These are phyloP conservation scores for Phaeophleospora eucalypticola DNA, from an alignment of 2,329 filamentous ascomycete genomes.

Conservation along the genomic window DNA sequence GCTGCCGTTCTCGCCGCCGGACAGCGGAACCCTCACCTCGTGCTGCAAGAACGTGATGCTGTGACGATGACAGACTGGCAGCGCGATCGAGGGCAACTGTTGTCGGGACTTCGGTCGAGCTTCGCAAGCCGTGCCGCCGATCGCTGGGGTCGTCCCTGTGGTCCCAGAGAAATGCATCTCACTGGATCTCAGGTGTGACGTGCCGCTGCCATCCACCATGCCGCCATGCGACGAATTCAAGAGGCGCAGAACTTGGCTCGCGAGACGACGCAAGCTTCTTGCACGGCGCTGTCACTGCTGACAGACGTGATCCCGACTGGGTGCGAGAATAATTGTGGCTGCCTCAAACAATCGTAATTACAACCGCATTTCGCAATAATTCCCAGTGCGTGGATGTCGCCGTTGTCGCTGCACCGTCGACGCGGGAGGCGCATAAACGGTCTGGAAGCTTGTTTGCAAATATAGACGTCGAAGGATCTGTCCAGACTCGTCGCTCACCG, in stretches of 20 bases:
- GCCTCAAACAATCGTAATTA: slow-evolving; percentile 4
- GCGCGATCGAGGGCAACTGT: background rate
- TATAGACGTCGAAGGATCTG: background rate
- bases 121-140: background rate
- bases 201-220: background rate
- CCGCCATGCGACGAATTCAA: background rate
- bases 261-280: slow-evolving; percentile 6
- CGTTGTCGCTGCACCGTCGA: slow-evolving; percentile 2
- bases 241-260: no score
- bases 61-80: background rate
- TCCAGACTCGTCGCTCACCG: background rate
- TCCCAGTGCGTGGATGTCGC: background rate
- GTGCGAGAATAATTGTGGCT: background rate
- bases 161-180: no score
- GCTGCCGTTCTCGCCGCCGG: background rate
- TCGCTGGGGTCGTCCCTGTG: slow-evolving; percentile 1
- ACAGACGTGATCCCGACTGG: slow-evolving; percentile 1
- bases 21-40: background rate
- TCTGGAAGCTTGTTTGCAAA: background rate
- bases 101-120: background rate
- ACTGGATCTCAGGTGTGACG: no score
- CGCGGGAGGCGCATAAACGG: background rate
- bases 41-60: slow-evolving; percentile 1
- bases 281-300: slow-evolving; percentile 7
- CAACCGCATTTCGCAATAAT: background rate